These are phyloP conservation scores for Ogataea kodamae DNA, from an alignment of 805 yeast genomes.

Conservation along the genomic window DNA sequence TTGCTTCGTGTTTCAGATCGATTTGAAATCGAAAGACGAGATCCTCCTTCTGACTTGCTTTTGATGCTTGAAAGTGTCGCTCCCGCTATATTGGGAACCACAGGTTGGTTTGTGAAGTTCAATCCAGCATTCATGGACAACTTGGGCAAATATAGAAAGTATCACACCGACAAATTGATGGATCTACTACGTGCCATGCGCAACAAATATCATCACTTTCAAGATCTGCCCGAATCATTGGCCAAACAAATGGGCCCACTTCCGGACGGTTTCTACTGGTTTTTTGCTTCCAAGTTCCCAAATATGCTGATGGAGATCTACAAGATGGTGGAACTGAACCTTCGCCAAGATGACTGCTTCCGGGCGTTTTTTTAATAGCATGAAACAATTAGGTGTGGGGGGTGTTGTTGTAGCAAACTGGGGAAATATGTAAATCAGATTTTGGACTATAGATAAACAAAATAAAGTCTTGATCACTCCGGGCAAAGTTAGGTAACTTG, in stretches of 20 bases:
- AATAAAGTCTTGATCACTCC: too few relatives aligned
- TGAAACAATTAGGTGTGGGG: constrained; percentile 7
- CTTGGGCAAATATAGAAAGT: constrained; percentile 87
- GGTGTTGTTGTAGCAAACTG: constrained; percentile 1
- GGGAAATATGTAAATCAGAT: too few relatives aligned
- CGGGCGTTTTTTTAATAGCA: constrained; percentile 39
- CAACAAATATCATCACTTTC: constrained; percentile 91
- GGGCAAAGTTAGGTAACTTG: too few relatives aligned
- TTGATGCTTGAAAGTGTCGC: constrained; percentile 66
- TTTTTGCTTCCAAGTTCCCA: constrained; percentile 76
- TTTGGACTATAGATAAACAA: too few relatives aligned
- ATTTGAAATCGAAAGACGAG: constrained; percentile 89
- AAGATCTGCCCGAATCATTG: constrained; percentile 74
- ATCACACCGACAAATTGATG: constrained; percentile 71
- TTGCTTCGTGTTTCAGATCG: constrained; percentile 85
- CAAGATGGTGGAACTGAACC: constrained; percentile 50
- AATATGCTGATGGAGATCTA: constrained; percentile 72
- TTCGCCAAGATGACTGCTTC: constrained; percentile 64
- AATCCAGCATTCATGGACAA: constrained; percentile 74
- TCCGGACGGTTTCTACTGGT: constrained; percentile 80
- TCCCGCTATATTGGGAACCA: constrained; percentile 53
- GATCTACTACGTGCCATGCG: constrained; percentile 86
- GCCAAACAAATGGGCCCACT: constrained; percentile 67
- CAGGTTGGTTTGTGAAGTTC: constrained; percentile 76
- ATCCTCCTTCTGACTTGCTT: constrained; percentile 53